phyloP scores from a whole-genome alignment of 169 alveolate genomes.

The Eimeria sp. region DNA sequence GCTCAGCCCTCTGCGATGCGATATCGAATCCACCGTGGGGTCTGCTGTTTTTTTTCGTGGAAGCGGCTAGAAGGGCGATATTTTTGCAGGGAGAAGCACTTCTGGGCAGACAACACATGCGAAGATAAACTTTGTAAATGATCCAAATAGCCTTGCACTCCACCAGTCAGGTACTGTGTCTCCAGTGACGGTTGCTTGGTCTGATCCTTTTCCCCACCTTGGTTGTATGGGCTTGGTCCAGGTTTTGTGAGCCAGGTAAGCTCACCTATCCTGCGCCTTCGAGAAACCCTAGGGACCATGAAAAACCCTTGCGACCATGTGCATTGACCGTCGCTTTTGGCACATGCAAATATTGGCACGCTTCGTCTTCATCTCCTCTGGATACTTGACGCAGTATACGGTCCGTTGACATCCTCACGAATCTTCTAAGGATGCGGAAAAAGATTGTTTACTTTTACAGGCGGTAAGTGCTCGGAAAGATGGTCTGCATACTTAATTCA shows the following conservation, averaged over 20 bases:
- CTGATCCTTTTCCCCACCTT: background rate
- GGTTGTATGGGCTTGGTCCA: background rate
- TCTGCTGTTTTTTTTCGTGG: background rate
- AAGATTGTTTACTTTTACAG: background rate
- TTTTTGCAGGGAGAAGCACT: background rate
- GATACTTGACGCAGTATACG: background rate
- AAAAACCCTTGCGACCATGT: background rate
- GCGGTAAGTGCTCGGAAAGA: background rate
- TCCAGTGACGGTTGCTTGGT: background rate
- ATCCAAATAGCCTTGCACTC: background rate
- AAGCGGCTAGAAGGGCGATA: background rate
- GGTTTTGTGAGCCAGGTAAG: background rate
- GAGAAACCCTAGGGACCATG: background rate
- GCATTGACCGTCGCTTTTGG: background rate
- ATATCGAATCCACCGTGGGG: background rate
- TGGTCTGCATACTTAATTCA: background rate
- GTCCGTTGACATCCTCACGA: background rate
- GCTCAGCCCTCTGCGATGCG: background rate
- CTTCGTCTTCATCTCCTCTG: background rate
- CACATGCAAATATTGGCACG: background rate
- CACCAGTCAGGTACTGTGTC: background rate
- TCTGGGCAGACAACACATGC: background rate
- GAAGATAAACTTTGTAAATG: background rate
- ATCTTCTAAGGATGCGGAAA: background rate
- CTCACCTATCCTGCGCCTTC: background rate